These are phyloP conservation scores for Rhinocladiella mackenziei DNA, from an alignment of 2,329 filamentous ascomycete genomes.

Conservation along the genomic window DNA sequence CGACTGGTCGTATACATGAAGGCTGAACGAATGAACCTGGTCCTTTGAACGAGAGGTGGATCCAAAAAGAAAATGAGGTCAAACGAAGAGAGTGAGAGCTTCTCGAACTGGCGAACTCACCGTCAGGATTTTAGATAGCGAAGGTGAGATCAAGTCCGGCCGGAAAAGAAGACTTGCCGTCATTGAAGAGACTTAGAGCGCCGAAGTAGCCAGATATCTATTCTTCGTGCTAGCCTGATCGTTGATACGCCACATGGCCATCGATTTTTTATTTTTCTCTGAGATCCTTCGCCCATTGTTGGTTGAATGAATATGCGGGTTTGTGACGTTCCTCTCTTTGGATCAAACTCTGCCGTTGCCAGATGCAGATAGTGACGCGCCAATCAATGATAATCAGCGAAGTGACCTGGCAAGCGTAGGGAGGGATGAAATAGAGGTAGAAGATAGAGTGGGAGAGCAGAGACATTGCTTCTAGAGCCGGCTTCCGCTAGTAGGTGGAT, in stretches of 20 bases:
- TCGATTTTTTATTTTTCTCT: conserved; percentile 2
- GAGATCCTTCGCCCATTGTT: background rate
- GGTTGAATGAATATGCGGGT: conserved; percentile 8
- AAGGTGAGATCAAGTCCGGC: background rate
- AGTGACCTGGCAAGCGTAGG: too few species aligned
- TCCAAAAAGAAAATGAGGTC: conserved; percentile 2
- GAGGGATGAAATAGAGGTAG: background rate
- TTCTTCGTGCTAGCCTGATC: conserved; percentile 3
- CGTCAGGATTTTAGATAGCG: background rate
- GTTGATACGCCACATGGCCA: conserved; percentile 23
- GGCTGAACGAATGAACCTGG: too few species aligned
- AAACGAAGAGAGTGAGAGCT: background rate
- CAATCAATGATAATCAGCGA: conserved; percentile 17
- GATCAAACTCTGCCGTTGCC: conserved; percentile 18
- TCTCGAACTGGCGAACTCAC: background rate
- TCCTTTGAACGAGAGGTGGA: conserved; percentile 5
- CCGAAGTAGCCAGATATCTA: conserved; percentile 1
- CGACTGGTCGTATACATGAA: conserved; percentile 4
- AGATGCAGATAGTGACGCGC: conserved; percentile 14
- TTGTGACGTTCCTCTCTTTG: conserved; percentile 24
- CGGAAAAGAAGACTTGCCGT: conserved; percentile 12
- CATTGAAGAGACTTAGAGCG: conserved; percentile 6
- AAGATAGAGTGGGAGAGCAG: too few species aligned
- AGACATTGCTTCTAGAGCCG: conserved; percentile 10
- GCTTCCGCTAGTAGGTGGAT: conserved; percentile 8